Evolutionary conservation across 1,284 basidiomycete genomes (phyloP), one percentile per base, ranked within the genome.

Genomic region (Rhodotorula sp.): DNA sequence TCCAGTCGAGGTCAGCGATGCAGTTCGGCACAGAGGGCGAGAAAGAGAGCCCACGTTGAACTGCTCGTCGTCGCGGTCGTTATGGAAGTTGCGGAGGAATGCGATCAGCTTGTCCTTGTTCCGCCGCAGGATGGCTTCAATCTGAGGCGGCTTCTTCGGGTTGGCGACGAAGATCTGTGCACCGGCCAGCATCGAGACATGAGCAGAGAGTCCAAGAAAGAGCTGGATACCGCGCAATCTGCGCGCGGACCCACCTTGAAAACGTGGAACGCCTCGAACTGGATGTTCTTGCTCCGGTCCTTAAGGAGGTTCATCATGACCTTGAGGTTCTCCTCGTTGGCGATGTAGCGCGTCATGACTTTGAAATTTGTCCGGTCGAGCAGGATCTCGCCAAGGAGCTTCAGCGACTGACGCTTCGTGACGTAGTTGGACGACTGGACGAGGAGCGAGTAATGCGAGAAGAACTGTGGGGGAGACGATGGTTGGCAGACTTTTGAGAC

Each of bases 271-370:
- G 95, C 95, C 81, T 99, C 95, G 71, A 98, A 99, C 81, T 99
- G 95, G 64, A 99, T 99, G 81, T 99, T 98, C 84, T 93, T 92
- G 84, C 92, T 95, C 84, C 94, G 94, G 79, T 98, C 94, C 71
- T 94, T 86, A 60, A 99, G 83, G 62, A 99, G 86, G 81, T 99
- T 99, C 95, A 99, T 99, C 92, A 99, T 97, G 87, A 95, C 91
- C 87, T 98, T 98, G 70, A 99, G 85, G 79, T 99, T 99, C 50
- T 89, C 89, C 69, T 86, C 84, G 59, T 74, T 74, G 9, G 90
- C 87, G 76, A 99, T 98, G 80, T 98, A 99, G n/a, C 88, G 86
- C 1, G 95, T 98, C 95, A 99, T 99, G 78, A 98, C 91, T 76
- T 86, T 90, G 83, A 98, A 99, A 82, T 99, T 99, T 54, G 94